phyloP scores from a whole-genome alignment of 495 filamentous ascomycete genomes.

The Lasiosphaeria hispida region DNA sequence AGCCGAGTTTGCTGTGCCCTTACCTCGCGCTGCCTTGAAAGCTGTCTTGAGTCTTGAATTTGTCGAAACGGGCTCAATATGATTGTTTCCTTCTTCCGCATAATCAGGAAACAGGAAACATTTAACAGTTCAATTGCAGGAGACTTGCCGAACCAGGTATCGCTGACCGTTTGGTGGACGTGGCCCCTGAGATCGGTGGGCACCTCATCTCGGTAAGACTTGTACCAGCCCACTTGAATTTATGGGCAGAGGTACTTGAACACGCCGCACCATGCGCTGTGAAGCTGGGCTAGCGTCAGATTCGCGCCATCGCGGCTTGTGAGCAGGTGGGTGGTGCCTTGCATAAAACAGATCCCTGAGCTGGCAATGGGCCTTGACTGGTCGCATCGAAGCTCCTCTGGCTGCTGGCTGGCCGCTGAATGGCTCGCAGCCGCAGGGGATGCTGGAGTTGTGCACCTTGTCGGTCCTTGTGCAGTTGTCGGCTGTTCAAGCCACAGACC shows the following conservation, averaged over 20 bases:
- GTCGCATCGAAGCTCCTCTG: background rate
- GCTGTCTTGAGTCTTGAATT: too few species aligned
- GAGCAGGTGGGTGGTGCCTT: constrained; percentile 3
- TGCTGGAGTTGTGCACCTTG: constrained; percentile 1
- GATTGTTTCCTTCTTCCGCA: too few species aligned
- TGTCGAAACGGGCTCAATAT: too few species aligned
- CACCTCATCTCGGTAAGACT: constrained; percentile 16
- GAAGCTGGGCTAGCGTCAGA: constrained; percentile 9
- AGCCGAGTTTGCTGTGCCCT: too few species aligned
- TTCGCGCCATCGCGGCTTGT: constrained; percentile 2
- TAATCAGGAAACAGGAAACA: too few species aligned
- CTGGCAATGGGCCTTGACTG: constrained; percentile 1
- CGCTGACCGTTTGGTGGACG: background rate
- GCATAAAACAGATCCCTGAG: constrained; percentile 11
- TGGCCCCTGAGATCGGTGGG: constrained; percentile 5
- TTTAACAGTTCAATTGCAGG: background rate
- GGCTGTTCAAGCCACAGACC: constrained; percentile 11
- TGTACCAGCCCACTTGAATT: constrained; percentile 8
- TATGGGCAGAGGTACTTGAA: background rate
- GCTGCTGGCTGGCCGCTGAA: constrained; percentile 4
- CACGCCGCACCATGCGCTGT: background rate
- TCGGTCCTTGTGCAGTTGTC: background rate
- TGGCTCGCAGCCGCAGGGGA: constrained; percentile 2
- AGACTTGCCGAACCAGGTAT: background rate
- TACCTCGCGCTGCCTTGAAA: too few species aligned